Evolutionary conservation across 306 rosid species (phyloP).

Genomic region (Cicer cuneatum): DNA sequence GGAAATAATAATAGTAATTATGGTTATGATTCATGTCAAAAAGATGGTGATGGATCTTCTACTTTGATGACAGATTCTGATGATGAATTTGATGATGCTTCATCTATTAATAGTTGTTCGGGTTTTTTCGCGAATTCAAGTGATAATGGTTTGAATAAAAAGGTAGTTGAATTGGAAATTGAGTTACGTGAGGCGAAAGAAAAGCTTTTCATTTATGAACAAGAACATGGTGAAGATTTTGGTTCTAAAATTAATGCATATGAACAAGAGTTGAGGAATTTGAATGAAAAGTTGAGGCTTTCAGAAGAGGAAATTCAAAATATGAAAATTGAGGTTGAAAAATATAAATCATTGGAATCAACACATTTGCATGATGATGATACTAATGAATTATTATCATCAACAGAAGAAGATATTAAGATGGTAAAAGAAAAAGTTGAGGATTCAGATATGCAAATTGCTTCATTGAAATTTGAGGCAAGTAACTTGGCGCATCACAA

Average conservation of each 20-base stretch:
- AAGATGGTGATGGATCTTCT: conserved; percentile 71
- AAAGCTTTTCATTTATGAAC: conserved; percentile 58
- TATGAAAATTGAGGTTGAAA: conserved; percentile 63
- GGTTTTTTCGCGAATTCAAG: conserved; percentile 52
- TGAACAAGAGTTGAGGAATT: conserved; percentile 62
- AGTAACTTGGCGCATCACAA: conserved; percentile 43
- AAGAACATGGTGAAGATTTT: conserved; percentile 52
- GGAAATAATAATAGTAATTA: conserved; percentile 56
- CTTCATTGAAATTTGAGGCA: conserved; percentile 56
- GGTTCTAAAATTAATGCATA: conserved; percentile 54
- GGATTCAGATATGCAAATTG: conserved; percentile 58
- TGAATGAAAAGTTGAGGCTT: conserved; percentile 62
- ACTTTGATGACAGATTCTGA: conserved; percentile 77
- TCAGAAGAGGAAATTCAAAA: conserved; percentile 59
- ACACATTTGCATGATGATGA: conserved; percentile 10
- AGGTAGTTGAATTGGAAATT: conserved; percentile 77
- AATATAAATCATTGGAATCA: conserved; percentile 40
- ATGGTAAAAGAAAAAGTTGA: conserved; percentile 13
- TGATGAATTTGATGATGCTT: conserved; percentile 75
- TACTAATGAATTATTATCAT: neutral
- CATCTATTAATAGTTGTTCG: conserved; percentile 72
- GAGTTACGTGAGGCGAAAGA: conserved; percentile 75
- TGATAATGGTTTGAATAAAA: conserved; percentile 61
- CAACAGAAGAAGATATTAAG: neutral
- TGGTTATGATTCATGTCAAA: conserved; percentile 61